Percentiles rank a stretch among this genome's conserved stretches.
These are phyloP conservation scores for Trichothecium roseum DNA, from an alignment of 2,329 filamentous ascomycete species.

Conservation along the genomic window DNA sequence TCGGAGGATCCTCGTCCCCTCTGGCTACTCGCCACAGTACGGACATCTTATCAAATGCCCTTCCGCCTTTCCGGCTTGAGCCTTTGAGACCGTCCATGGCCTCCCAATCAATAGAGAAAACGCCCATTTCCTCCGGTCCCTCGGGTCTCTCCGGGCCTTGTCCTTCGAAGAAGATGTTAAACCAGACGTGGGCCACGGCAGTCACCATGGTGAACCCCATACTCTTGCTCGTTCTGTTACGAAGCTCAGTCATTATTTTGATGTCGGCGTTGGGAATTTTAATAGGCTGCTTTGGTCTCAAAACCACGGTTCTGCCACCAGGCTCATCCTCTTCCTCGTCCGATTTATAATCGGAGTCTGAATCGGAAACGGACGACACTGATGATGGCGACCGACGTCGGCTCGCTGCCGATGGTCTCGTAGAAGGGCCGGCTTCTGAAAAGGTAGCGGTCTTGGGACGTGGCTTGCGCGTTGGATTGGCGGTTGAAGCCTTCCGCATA, in stretches of 20 bases:
- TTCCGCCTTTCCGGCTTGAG: slow-evolving; percentile 68
- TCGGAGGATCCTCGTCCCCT: slow-evolving; percentile 10
- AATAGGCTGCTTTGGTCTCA: slow-evolving; percentile 60
- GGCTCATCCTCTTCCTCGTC: slow-evolving; percentile 31
- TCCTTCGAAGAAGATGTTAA: slow-evolving; percentile 90
- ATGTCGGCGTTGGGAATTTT: slow-evolving; percentile 73
- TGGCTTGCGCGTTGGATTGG: slow-evolving; percentile 8
- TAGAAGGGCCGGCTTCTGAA: slow-evolving; percentile 1
- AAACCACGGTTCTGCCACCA: slow-evolving; percentile 65
- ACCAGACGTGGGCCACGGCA: slow-evolving; percentile 90
- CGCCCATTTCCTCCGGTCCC: slow-evolving; percentile 53
- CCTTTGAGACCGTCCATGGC: slow-evolving; percentile 93
- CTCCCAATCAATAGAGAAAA: slow-evolving; percentile 50
- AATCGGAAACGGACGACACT: too few species aligned
- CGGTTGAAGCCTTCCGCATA: slow-evolving; percentile 18
- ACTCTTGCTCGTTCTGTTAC: slow-evolving; percentile 66
- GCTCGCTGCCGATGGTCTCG: neutral
- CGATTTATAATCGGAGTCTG: neutral
- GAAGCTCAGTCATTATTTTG: slow-evolving; percentile 80
- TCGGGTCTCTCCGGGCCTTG: slow-evolving; percentile 59
- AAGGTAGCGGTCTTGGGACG: slow-evolving; percentile 8
- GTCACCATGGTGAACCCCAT: slow-evolving; percentile 86
- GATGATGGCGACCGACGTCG: neutral
- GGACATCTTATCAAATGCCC: slow-evolving; percentile 70
- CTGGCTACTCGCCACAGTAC: slow-evolving; percentile 65